Evolutionary conservation across 169 alveolate genomes (phyloP).

Genomic region (Eimeria sp.): DNA sequence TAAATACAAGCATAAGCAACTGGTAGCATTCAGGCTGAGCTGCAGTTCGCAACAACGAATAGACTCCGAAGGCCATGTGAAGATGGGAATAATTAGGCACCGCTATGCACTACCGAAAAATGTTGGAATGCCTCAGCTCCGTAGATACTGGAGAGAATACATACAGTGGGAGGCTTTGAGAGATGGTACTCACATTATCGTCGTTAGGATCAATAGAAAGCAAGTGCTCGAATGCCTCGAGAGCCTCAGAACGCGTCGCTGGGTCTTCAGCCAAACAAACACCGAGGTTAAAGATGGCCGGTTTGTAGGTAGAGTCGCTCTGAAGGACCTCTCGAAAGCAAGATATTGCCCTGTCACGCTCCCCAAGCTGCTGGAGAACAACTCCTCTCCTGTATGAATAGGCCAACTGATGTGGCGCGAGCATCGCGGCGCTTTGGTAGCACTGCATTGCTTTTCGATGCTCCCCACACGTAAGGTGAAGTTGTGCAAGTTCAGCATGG

Average conservation of each 20-base stretch:
- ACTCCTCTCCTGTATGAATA: conserved; percentile 74
- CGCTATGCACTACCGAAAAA: background rate
- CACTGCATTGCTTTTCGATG: conserved; percentile 69
- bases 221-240: conserved; percentile 52
- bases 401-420: conserved; percentile 65
- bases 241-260: conserved; percentile 74
- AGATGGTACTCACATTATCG: conserved; percentile 28
- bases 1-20: background rate
- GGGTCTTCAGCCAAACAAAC: conserved; percentile 65
- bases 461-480: conserved; percentile 70
- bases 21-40: background rate
- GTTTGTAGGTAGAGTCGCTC: conserved; percentile 63
- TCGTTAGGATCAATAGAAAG: conserved; percentile 74
- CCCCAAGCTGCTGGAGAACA: conserved; percentile 81
- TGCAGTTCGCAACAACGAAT: background rate
- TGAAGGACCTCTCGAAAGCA: conserved; percentile 69
- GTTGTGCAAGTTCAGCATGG: conserved; percentile 76
- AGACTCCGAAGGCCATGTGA: background rate
- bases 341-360: conserved; percentile 68
- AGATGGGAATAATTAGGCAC: background rate
- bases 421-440: conserved; percentile 65
- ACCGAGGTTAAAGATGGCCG: conserved; percentile 81
- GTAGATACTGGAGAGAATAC: background rate
- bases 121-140: background rate
- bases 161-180: background rate